phyloP scores from a whole-genome alignment of 2,329 filamentous ascomycete genomes.

The Macrophomina tecta region DNA sequence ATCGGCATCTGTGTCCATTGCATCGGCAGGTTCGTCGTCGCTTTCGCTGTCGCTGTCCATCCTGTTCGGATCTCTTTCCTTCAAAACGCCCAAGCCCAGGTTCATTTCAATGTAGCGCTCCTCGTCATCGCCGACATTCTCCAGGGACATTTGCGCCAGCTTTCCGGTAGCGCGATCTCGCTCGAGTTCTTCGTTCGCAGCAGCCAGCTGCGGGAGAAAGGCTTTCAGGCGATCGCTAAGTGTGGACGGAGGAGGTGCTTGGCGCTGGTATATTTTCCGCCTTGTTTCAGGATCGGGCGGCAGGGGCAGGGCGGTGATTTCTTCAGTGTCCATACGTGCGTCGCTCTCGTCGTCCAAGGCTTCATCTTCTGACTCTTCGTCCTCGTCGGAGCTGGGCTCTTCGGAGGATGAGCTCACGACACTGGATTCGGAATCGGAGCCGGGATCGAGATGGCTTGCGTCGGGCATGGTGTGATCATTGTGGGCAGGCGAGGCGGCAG shows the following conservation, averaged over 20 bases:
- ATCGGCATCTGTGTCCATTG: slow-evolving; percentile 29
- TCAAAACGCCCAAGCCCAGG: slow-evolving; percentile 55
- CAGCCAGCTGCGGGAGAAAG: slow-evolving; percentile 51
- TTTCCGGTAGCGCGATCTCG: slow-evolving; percentile 47
- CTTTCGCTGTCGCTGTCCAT: slow-evolving; percentile 33
- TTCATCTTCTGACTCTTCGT: slow-evolving; percentile 34
- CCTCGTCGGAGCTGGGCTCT: slow-evolving; percentile 44
- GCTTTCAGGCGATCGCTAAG: slow-evolving; percentile 42
- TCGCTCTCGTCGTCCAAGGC: slow-evolving; percentile 33
- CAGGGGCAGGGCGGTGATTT: slow-evolving; percentile 12
- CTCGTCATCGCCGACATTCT: slow-evolving; percentile 40
- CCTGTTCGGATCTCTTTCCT: slow-evolving; percentile 44
- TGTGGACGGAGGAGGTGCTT: background rate
- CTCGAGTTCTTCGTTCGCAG: slow-evolving; percentile 52
- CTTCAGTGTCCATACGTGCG: slow-evolving; percentile 17
- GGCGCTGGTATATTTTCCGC: slow-evolving; percentile 24
- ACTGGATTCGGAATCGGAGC: slow-evolving; percentile 23
- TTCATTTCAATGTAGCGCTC: slow-evolving; percentile 51
- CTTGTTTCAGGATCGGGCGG: slow-evolving; percentile 12
- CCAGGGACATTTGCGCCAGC: slow-evolving; percentile 44
- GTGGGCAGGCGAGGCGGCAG: background rate
- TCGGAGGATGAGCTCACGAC: slow-evolving; percentile 40
- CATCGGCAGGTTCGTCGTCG: slow-evolving; percentile 31
- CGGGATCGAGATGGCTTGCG: slow-evolving; percentile 7
- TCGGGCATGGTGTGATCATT: background rate